These are phyloP conservation scores for Stemphylium lycopersici DNA, from an alignment of 2,329 filamentous ascomycete genomes.

Conservation along the genomic window DNA sequence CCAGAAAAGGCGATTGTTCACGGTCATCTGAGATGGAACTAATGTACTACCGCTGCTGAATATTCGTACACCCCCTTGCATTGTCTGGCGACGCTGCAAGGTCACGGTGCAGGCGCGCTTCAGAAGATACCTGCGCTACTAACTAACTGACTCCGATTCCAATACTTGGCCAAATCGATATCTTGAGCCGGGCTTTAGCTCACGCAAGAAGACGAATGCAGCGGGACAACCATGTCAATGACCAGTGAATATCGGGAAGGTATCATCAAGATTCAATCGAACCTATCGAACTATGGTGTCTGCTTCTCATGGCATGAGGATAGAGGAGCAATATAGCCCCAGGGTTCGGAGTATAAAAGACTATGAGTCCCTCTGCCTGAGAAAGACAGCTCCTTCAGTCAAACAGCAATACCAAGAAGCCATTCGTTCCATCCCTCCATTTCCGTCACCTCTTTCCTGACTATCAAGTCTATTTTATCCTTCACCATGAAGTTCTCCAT, in stretches of 20 bases:
- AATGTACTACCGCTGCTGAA: too few species aligned
- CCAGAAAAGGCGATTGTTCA: too few species aligned
- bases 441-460: neutral
- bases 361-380: neutral
- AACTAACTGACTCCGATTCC: too few species aligned
- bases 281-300: neutral
- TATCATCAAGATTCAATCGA: neutral
- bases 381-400: neutral
- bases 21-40: too few species aligned
- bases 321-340: neutral
- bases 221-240: neutral
- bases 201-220: neutral
- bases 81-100: too few species aligned
- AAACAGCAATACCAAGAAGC: neutral
- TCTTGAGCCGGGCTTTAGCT: neutral
- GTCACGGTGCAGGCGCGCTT: too few species aligned
- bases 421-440: neutral
- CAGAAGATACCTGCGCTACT: too few species aligned
- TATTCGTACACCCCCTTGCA: too few species aligned
- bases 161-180: neutral
- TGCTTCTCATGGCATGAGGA: neutral
- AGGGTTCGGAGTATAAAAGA: neutral
- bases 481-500: conserved; percentile 23
- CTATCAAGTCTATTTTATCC: neutral
- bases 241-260: conserved; percentile 5